Conservation (phyloP, 441 rosid species). For the Pelargonium myrrhifolium region DNA sequence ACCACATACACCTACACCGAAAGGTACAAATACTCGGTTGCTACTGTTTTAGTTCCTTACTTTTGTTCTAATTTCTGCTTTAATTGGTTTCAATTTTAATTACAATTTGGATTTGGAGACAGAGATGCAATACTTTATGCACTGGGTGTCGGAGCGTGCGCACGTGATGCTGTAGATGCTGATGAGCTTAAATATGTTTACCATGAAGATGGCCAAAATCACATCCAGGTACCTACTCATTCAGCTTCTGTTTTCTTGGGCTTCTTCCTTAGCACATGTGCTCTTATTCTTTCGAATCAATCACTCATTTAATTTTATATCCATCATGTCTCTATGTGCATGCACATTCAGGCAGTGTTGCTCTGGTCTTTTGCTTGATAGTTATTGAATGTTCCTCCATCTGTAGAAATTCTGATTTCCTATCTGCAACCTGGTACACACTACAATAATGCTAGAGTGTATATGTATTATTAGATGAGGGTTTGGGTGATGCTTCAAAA, state of each 20-base stretch:
- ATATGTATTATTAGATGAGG: neutral
- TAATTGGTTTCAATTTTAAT: neutral
- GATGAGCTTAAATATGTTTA: constrained; percentile 77
- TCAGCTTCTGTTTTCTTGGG: neutral
- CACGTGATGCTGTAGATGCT: constrained; percentile 53
- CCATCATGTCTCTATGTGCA: neutral
- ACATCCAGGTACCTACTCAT: constrained; percentile 39
- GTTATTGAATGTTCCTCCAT: neutral
- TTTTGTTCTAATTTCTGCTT: neutral
- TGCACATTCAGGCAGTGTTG: neutral
- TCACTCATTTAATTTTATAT: neutral
- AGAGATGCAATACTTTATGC: constrained; percentile 82
- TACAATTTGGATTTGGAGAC: constrained; percentile 12
- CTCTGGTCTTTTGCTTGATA: neutral
- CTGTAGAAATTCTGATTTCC: neutral
- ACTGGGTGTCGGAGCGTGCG: constrained; percentile 87
- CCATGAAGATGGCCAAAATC: constrained; percentile 60
- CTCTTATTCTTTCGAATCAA: neutral
- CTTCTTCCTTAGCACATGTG: neutral
- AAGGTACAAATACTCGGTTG: neutral
- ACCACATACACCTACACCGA: constrained; percentile 1
- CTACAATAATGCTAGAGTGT: neutral
- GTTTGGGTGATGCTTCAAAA: constrained; percentile 1
- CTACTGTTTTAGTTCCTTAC: neutral
- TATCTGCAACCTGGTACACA: no score